Evolutionary conservation across 1,284 basidiomycete genomes (phyloP), one percentile per base, ranked within the genome.

Genomic region (Somion occarium): DNA sequence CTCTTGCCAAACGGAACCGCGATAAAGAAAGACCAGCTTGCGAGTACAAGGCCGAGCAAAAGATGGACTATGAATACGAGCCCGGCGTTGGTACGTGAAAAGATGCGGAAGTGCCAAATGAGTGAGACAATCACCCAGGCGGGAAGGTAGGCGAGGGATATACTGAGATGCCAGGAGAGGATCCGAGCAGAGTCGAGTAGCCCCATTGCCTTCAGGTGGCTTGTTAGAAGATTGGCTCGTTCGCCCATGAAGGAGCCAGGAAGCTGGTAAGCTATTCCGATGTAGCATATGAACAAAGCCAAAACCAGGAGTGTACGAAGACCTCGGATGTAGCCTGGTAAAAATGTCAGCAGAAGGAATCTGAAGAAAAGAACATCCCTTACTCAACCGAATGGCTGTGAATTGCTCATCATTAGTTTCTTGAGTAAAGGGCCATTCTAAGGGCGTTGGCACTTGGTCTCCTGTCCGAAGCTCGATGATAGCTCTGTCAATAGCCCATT

Each of bases 161-260:
- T 65, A 61, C 76, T 80, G 45, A 76, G 38, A 60, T 85, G 82
- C 85, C 85, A 90, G 3, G 83, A 88, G 44, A 82, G 57, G 48
- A 88, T 78, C 20, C 84, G 74, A 13, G 86, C 83, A 0, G 78
- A 78, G 57, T 87, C 83, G 2, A 77, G 64, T 26, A 88, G 73
- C 4, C 87, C 88, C 86, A 88, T 88, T 3, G 78, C 83, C 60
- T 83, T 83, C 69, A 89, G 77, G 59, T 88, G 83, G 5, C 78
- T 70, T 0, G 86, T 85, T 37, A 88, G 62, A 5, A 76, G 63
- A 48, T 69, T 74, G 0, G 84, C 81, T 39, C 85, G 72, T 59
- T 89, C 87, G 1, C 71, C 73, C 18, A 81, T 72, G 51, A 85
- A 78, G 9, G 81, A 74, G 3, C 85, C 87, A 4, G 86, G 82